Evolutionary conservation across 2,329 filamentous ascomycete genomes (phyloP), one percentile per base, ranked within the genome.

Genomic region (Hortaea sp.): DNA sequence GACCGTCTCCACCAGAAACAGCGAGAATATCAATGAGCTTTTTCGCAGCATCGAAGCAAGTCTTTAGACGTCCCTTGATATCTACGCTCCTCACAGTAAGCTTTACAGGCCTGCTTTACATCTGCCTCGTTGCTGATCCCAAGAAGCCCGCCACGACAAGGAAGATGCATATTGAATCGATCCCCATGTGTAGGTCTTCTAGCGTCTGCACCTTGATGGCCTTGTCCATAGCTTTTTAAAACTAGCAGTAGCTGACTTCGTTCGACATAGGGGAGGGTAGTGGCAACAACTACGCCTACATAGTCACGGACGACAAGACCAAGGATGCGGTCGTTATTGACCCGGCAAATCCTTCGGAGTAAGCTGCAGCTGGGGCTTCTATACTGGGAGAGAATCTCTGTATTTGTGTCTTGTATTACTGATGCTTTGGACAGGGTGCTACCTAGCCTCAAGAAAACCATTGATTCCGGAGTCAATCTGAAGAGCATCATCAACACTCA

Each of bases 401-500:
- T 12, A 1, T 32, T 28, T 13, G 35, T 5, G 1, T 3, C 12
- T 20, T 44, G 10, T 6, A 6, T 7, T 10, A n/a, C 12, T 10
- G 12, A 6, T 44, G 30, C 7, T 5, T 40, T 12, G 20, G 20
- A 20, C 44, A 82, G 79, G 56, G 79, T 83, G 4, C 64, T 77
- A 3, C 79, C 80, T 9, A 71, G 76, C 7, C 68, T 98, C 44
- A 82, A 90, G 63, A 76, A 88, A 53, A 81, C 85, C 49, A 82
- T 86, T 5, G 69, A 80, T 37, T 69, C 73, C 20, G 82, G 84
- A 56, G 87, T 95, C 61, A 89, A 94, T 57, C 70, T 98, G 51
- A 88, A 77, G 27, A 85, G 82, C 42, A 94, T 98, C 62, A 82
- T 97, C 59, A 98, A 98, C 63, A 98, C 92, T 1, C 92, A 98